These are phyloP conservation scores for Pichia membranifaciens DNA, from an alignment of 805 yeast genomes.

Conservation along the genomic window DNA sequence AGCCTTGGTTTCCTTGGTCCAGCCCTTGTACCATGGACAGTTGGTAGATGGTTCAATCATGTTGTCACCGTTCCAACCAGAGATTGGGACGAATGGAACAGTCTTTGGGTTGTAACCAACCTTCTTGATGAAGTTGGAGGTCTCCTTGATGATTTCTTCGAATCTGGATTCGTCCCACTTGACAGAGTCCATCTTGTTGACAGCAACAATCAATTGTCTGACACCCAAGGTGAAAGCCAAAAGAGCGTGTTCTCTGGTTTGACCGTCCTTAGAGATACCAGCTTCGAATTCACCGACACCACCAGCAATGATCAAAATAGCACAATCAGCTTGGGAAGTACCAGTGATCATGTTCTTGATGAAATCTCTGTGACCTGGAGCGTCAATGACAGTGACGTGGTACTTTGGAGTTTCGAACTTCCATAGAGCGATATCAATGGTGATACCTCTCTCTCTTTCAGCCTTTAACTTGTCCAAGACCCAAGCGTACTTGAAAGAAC, in stretches of 20 bases:
- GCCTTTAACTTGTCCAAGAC: constrained; percentile 93
- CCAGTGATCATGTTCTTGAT: constrained; percentile 95
- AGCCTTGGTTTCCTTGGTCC: constrained; percentile 69
- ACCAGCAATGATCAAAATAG: constrained; percentile 84
- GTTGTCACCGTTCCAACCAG: constrained; percentile 93
- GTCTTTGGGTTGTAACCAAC: constrained; percentile 80
- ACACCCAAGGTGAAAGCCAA: constrained; percentile 89
- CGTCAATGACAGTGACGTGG: constrained; percentile 87
- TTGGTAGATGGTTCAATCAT: constrained; percentile 77
- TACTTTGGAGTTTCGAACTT: constrained; percentile 88
- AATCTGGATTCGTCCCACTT: constrained; percentile 80
- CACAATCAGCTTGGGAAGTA: constrained; percentile 92
- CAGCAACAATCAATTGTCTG: constrained; percentile 78
- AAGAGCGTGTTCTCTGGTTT: constrained; percentile 92
- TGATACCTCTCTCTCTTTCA: constrained; percentile 96
- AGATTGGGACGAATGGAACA: constrained; percentile 84
- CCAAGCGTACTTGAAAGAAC: constrained; percentile 98
- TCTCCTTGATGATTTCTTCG: constrained; percentile 72
- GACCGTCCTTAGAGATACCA: constrained; percentile 92
- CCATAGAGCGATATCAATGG: constrained; percentile 90
- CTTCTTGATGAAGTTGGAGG: constrained; percentile 75
- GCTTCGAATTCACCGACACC: constrained; percentile 95
- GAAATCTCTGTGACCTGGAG: constrained; percentile 96
- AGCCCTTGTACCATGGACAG: constrained; percentile 87
- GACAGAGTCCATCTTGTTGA: constrained; percentile 93